These are phyloP conservation scores for Candida coleopterorum DNA, from an alignment of 805 yeast species.

Conservation along the genomic window DNA sequence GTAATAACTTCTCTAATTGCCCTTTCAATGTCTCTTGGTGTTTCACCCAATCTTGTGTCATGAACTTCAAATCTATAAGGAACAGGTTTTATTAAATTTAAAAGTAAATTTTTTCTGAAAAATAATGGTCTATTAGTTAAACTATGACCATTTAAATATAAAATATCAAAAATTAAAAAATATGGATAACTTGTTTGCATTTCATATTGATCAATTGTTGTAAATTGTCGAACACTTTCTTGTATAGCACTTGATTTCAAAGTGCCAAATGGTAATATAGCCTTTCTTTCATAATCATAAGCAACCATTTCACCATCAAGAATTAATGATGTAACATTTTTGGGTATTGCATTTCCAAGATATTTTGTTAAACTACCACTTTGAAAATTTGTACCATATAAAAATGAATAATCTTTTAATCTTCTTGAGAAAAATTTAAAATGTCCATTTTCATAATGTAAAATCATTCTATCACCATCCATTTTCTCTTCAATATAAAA, in stretches of 20 bases:
- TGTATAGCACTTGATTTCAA: constrained; percentile 66
- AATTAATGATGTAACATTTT: constrained; percentile 36
- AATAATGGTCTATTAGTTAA: constrained; percentile 50
- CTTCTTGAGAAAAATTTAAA: constrained; percentile 59
- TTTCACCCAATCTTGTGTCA: constrained; percentile 31
- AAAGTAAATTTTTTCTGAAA: constrained; percentile 52
- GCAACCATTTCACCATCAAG: constrained; percentile 95
- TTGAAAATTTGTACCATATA: constrained; percentile 55
- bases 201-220: constrained; percentile 30
- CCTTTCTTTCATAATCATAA: constrained; percentile 56
- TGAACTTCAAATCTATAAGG: constrained; percentile 49
- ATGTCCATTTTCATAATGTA: constrained; percentile 52
- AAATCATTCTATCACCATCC: constrained; percentile 86
- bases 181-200: constrained; percentile 44
- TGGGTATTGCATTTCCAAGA: constrained; percentile 37
- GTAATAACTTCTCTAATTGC: constrained; percentile 57
- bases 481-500: constrained; percentile 85
- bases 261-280: constrained; percentile 74
- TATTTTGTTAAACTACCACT: constrained; percentile 54
- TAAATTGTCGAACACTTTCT: constrained; percentile 39
- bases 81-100: constrained; percentile 40
- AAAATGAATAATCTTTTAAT: constrained; percentile 65
- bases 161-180: constrained; percentile 66
- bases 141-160: constrained; percentile 63
- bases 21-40: constrained; percentile 48